These are phyloP conservation scores for Nakataea oryzae DNA, from an alignment of 2,329 filamentous ascomycete genomes.

Conservation along the genomic window DNA sequence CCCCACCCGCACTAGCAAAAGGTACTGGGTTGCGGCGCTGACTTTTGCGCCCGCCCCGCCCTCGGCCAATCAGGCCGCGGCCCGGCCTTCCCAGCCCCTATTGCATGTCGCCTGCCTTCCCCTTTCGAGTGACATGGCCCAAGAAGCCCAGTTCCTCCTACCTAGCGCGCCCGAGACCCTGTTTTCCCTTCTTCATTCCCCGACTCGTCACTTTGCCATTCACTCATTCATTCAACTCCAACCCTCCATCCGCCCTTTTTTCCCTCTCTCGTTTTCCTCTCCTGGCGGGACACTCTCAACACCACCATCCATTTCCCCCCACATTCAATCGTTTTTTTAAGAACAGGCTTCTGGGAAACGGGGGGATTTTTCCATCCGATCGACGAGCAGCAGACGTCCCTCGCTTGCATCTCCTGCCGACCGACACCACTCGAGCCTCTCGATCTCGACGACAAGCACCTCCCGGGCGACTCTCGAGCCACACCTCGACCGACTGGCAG, in stretches of 20 bases:
- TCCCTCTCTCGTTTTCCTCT: background rate
- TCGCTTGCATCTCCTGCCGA: slow-evolving; percentile 4
- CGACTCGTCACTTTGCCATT: background rate
- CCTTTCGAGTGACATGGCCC: background rate
- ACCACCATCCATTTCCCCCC: background rate
- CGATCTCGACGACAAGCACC: background rate
- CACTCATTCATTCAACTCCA: background rate
- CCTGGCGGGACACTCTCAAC: background rate
- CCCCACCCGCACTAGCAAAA: background rate
- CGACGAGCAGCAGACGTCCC: slow-evolving; percentile 3
- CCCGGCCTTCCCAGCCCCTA: background rate
- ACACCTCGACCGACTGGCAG: background rate
- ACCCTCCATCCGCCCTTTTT: background rate
- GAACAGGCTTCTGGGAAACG: slow-evolving; percentile 2
- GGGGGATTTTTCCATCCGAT: background rate
- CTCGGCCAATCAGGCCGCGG: background rate
- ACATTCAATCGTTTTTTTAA: background rate
- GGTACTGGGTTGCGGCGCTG: background rate
- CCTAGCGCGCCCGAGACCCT: background rate
- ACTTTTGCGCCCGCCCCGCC: background rate
- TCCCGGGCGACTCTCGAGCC: background rate
- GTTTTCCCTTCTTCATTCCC: background rate
- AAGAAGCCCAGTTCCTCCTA: background rate
- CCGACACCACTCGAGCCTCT: background rate
- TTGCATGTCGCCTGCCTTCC: background rate